Evolutionary conservation across 805 yeast genomes (phyloP).

Genomic region (Ogataea glucozyma): DNA sequence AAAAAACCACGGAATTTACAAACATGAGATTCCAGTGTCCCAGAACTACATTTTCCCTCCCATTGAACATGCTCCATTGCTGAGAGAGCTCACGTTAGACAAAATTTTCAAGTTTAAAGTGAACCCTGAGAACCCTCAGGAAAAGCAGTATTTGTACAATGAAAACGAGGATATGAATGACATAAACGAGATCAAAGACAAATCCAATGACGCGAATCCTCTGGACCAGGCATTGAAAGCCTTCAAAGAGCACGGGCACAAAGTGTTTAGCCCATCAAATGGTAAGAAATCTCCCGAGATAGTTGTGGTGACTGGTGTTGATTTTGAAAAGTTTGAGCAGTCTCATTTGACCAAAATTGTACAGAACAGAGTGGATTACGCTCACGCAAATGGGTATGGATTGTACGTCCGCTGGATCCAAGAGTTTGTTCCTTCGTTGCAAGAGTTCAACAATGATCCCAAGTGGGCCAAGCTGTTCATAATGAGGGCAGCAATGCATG

Average conservation of each 20-base stretch:
- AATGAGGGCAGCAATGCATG: conserved; percentile 86
- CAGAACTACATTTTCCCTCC: conserved; percentile 67
- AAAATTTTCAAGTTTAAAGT: conserved; percentile 50
- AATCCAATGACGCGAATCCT: conserved; percentile 44
- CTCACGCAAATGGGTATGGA: conserved; percentile 78
- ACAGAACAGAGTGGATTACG: conserved; percentile 87
- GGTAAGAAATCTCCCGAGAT: conserved; percentile 55
- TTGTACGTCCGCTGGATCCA: conserved; percentile 81
- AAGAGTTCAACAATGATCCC: conserved; percentile 45
- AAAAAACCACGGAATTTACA: conserved; percentile 44
- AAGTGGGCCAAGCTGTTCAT: conserved; percentile 66
- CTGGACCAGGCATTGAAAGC: conserved; percentile 52
- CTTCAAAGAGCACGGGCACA: conserved; percentile 67
- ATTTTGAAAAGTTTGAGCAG: conserved; percentile 64
- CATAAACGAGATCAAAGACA: conserved; percentile 47
- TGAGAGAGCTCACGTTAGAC: conserved; percentile 57
- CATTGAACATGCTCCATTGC: conserved; percentile 65
- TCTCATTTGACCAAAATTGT: conserved; percentile 66
- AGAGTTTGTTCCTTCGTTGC: conserved; percentile 70
- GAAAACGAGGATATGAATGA: conserved; percentile 44
- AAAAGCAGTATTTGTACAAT: conserved; percentile 41
- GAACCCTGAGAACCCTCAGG: conserved; percentile 41
- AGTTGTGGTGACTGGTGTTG: conserved; percentile 76
- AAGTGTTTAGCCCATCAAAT: conserved; percentile 43
- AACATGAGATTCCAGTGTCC: conserved; percentile 47